Base-by-base conservation (phyloP, 345 rosid genomes). In the Turnera subulata region DNA sequence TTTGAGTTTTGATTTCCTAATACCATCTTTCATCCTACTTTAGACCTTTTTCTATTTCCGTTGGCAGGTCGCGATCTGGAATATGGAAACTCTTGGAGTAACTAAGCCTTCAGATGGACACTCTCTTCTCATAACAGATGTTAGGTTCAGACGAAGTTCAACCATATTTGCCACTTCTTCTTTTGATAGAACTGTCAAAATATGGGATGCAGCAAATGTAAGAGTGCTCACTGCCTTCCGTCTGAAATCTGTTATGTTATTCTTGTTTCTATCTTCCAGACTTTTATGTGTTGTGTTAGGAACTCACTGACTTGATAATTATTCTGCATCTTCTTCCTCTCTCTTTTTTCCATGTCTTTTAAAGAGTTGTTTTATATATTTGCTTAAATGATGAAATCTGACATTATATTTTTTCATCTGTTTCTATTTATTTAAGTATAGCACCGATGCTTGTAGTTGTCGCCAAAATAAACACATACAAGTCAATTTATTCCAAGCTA, bases 141-240 rank as follows among this genome's bases (percentile, higher is more conserved):
- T 74, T 58, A 61, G 78, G 35, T 74, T 70, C 22, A 53, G 44
- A 46, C 69, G 66, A 57, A 50, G 18, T 74, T 65, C 78, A 53
- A 65, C 59, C 8, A 26, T 65, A 42, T 45, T 74, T 54, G 75
- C 72, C 13, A 61, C 75, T 40, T 70, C 79, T 24, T 75, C 75
- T 43, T 66, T 70, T 46, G 76, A 75, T 59, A 70, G 35, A 19
- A 66, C 76, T 22, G 56, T 75, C 43, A 46, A 51, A 55, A 59
- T 75, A 65, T 75, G 76, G 79, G 70, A 75, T 50, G 74, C 73
- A 37, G 46, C 69, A 35, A 50, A 32, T 22, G 79, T 75, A 70
- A 58, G 50, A 23, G 40, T 7, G 40, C 8, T 1, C 40, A 37
- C 40, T 7, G 43, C 18, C 42, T 21, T 53, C 48, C 35, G 37